Base-by-base conservation (phyloP, 148 eudicot genomes). In the Dianthus caryophyllus region DNA sequence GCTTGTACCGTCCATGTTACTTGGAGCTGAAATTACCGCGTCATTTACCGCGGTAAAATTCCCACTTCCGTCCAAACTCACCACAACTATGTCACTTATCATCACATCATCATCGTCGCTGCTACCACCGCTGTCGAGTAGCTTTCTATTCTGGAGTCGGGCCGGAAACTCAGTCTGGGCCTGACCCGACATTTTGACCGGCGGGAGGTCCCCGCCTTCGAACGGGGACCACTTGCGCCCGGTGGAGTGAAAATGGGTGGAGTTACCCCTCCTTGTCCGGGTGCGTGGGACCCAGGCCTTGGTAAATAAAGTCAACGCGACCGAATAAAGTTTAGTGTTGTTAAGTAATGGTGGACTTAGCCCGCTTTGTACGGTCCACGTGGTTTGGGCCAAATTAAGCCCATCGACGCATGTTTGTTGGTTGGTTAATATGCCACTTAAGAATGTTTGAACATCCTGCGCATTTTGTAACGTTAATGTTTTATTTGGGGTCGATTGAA, bases 381-480 rank as follows among this genome's bases (percentile, higher is more conserved):
- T 59, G 0, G 84, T 68, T 14, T 84, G 77, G 0, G 85, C 77
- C 4, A 67, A 75, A 27, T 82, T 77, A 6, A 92, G 75, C 9
- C 98, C 96, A 56, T 92, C 96, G 2, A 83, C 27, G 66, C 98
- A 92, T 0, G 98, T 92, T 54, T 89, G 89, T 0, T 83, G 79
- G 78, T 92, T 89, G 4, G 98, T 92, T 30, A 89, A 44, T 15
- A 83, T 76, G 0, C 89, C 96, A 31, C 96, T 89, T 0, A 92
- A 81, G 20, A 82, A 48, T 0, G 98, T 87, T 55, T 85, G 88
- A 2, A 87, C 75, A 8, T 89, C 83, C 2, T 89, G 96, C 0
- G 91, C 81, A 9, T 76, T 51, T 0, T 55, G 41, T 0, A 17
- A 1, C 0, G 84, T 64, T 2, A 87, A 82, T 0, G 83, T 71